phyloP scores from a whole-genome alignment of 2,329 filamentous ascomycete species.

The Rachicladosporium sp. region DNA sequence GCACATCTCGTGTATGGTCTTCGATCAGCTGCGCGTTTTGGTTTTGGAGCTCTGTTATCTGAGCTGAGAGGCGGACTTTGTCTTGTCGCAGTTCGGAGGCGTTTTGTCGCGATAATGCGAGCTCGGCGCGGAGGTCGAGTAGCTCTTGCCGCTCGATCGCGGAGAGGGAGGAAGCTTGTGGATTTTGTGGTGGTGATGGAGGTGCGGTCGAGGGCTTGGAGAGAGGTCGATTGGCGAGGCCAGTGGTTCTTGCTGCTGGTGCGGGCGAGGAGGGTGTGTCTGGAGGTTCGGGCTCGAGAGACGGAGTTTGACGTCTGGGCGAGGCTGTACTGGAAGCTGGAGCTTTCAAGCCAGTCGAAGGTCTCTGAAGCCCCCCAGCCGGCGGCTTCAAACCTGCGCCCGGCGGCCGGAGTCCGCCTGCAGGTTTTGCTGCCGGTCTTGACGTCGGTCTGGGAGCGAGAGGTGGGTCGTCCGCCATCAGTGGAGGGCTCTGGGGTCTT shows the following conservation, averaged over 20 bases:
- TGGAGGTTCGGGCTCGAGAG: conserved; percentile 16
- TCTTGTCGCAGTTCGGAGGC: conserved; percentile 74
- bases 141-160: conserved; percentile 80
- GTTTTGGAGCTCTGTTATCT: conserved; percentile 89
- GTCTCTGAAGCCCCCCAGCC: conserved; percentile 30
- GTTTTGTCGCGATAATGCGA: conserved; percentile 62
- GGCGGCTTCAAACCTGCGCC: conserved; percentile 22
- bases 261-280: conserved; percentile 27
- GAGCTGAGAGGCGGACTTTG: conserved; percentile 66
- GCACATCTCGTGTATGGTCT: conserved; percentile 86
- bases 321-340: conserved; percentile 17
- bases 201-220: conserved; percentile 49
- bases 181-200: conserved; percentile 48
- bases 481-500: conserved; percentile 25
- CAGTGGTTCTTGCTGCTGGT: conserved; percentile 41
- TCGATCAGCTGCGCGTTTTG: conserved; percentile 95
- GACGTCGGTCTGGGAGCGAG: conserved; percentile 48
- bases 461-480: conserved; percentile 40
- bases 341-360: conserved; percentile 25
- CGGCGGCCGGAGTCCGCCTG: conserved; percentile 10
- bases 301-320: conserved; percentile 19
- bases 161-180: conserved; percentile 50
- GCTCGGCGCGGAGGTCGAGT: conserved; percentile 73
- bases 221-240: conserved; percentile 74
- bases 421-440: conserved; percentile 34